Evolutionary conservation across 163 green algal genomes (phyloP).

Genomic region (Chlorella variabilis): DNA sequence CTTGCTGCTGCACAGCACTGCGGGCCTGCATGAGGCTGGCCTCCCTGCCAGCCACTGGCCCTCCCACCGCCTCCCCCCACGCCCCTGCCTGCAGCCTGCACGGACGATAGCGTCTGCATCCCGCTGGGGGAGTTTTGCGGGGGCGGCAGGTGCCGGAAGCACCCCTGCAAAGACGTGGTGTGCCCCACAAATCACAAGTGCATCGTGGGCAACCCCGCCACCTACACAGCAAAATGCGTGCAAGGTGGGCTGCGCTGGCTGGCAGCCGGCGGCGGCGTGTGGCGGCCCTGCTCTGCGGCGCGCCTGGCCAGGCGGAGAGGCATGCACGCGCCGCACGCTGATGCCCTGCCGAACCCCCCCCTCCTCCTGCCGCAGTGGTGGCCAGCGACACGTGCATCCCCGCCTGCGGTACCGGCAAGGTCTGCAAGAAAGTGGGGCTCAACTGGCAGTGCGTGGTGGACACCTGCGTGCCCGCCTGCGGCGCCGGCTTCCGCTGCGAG

Average conservation of each 20-base stretch:
- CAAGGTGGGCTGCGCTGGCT: background rate
- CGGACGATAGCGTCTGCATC: background rate
- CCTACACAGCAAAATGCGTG: background rate
- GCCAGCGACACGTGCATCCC: background rate
- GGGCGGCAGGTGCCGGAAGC: background rate
- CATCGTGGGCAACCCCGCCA: background rate
- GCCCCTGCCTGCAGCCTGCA: background rate
- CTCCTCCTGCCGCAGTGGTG: no score
- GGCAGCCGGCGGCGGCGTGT: no score
- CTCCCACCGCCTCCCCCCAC: constrained; percentile 46
- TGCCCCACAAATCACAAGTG: background rate
- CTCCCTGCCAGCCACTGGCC: no score
- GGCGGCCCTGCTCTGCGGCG: no score
- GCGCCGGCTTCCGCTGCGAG: background rate
- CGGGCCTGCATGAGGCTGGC: background rate
- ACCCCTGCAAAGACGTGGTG: background rate
- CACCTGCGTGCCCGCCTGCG: background rate
- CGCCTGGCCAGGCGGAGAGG: background rate
- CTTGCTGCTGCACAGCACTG: no score
- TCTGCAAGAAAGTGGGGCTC: background rate
- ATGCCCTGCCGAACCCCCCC: no score
- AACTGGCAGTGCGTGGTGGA: no score
- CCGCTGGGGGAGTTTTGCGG: background rate
- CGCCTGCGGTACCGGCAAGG: background rate
- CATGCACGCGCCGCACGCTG: no score